Evolutionary conservation across 2,329 filamentous ascomycete genomes (phyloP).

Genomic region (Fusarium armeniacum): DNA sequence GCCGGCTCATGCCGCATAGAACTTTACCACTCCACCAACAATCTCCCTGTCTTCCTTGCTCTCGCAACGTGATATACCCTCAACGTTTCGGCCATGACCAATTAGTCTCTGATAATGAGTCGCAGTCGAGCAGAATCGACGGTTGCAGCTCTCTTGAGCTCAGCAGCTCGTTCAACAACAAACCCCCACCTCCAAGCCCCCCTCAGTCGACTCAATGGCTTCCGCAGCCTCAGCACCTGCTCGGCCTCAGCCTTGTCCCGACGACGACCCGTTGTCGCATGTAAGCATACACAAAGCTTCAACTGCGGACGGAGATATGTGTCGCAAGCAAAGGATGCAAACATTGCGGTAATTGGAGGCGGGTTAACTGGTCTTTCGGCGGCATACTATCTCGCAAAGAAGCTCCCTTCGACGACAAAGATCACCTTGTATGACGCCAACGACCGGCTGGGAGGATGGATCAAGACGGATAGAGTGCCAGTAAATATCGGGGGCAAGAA

Average conservation of each 20-base stretch:
- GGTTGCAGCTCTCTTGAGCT: slow-evolving; percentile 48
- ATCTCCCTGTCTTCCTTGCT: slow-evolving; percentile 31
- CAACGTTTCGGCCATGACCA: slow-evolving; percentile 46
- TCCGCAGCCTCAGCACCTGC: slow-evolving; percentile 32
- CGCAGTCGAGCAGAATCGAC: slow-evolving; percentile 48
- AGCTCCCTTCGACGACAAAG: slow-evolving; percentile 72
- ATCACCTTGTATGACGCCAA: slow-evolving; percentile 87
- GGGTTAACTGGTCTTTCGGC: slow-evolving; percentile 86
- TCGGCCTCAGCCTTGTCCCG: slow-evolving; percentile 27
- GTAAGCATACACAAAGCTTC: slow-evolving; percentile 5
- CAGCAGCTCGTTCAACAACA: slow-evolving; percentile 32
- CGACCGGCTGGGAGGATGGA: slow-evolving; percentile 83
- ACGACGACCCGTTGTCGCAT: slow-evolving; percentile 24
- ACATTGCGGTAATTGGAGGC: slow-evolving; percentile 80
- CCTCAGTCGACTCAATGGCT: slow-evolving; percentile 38
- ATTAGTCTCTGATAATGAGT: slow-evolving; percentile 52
- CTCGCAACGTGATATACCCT: slow-evolving; percentile 21
- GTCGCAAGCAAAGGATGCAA: slow-evolving; percentile 44
- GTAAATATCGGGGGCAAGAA: slow-evolving; percentile 69
- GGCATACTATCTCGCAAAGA: slow-evolving; percentile 80
- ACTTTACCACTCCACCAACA: slow-evolving; percentile 39
- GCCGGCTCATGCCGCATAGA: slow-evolving; percentile 36
- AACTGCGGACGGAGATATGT: slow-evolving; percentile 33
- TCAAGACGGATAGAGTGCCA: slow-evolving; percentile 74
- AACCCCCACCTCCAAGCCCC: slow-evolving; percentile 5